Evolutionary conservation across 805 yeast species (phyloP).

Genomic region (Spathaspora girioi): DNA sequence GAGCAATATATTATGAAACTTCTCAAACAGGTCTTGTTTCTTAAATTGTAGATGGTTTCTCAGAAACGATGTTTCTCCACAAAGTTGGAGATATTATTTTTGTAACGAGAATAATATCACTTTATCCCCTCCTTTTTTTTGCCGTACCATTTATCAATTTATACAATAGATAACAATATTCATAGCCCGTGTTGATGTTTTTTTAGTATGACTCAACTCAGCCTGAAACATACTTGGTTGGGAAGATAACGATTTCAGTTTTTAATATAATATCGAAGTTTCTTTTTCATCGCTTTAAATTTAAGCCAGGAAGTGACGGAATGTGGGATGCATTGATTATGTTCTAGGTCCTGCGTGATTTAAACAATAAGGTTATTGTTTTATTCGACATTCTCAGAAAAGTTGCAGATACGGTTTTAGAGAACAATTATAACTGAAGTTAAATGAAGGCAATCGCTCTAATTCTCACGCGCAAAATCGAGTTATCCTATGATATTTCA

Average conservation of each 20-base stretch:
- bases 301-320: background rate
- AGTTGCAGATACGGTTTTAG: background rate
- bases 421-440: background rate
- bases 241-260: background rate
- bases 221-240: background rate
- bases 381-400: background rate
- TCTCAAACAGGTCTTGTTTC: background rate
- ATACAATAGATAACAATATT: background rate
- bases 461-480: background rate
- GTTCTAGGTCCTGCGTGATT: background rate
- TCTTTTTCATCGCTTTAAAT: background rate
- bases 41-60: background rate
- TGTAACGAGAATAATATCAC: background rate
- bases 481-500: no score
- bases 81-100: background rate
- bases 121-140: background rate
- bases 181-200: background rate
- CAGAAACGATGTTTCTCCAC: background rate
- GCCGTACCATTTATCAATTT: background rate
- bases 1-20: background rate
- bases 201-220: background rate
- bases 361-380: background rate
- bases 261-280: background rate
- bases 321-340: background rate
- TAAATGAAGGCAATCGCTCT: background rate